A percentile compares a stretch with the other conserved stretches of the same genome.
Conservation (phyloP, 1,284 basidiomycete genomes). For the Tilletia indica region DNA sequence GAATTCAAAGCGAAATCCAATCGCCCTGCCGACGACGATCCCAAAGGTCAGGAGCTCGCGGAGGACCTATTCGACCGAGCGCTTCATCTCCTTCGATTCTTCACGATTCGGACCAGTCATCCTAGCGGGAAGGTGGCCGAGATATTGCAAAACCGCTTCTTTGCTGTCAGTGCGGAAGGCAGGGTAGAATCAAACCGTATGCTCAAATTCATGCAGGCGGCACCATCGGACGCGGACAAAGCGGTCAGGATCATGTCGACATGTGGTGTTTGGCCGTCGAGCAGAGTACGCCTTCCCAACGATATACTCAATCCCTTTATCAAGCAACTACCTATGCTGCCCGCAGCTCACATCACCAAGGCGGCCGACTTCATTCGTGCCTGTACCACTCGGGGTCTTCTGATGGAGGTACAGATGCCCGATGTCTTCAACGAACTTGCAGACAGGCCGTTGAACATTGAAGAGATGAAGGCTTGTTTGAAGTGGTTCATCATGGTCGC, state of each 20-base stretch:
- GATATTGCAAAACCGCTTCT: conserved; percentile 79
- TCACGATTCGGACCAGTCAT: conserved; percentile 65
- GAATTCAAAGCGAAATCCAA: conserved; percentile 60
- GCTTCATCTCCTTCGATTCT: conserved; percentile 71
- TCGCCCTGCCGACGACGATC: conserved; percentile 37
- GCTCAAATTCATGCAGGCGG: conserved; percentile 4
- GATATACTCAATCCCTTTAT: conserved; percentile 73
- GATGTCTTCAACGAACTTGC: conserved; percentile 83
- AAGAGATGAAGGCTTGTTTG: conserved; percentile 78
- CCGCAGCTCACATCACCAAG: conserved; percentile 67
- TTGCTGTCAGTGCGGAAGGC: conserved; percentile 62
- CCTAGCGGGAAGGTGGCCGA: conserved; percentile 80
- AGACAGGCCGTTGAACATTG: conserved; percentile 68
- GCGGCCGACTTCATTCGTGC: conserved; percentile 68
- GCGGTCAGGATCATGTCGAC: conserved; percentile 77
- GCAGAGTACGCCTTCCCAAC: conserved; percentile 76
- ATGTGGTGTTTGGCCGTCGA: conserved; percentile 70
- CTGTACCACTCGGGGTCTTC: conserved; percentile 68
- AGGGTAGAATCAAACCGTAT: neutral
- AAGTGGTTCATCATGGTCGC: conserved; percentile 81
- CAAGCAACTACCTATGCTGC: conserved; percentile 74
- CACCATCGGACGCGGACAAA: neutral
- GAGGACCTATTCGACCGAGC: conserved; percentile 60
- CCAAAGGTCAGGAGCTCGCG: conserved; percentile 24
- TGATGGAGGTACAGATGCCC: conserved; percentile 78